phyloP scores from a whole-genome alignment of 768 basidiomycete genomes.

The Suillus hirtellus region DNA sequence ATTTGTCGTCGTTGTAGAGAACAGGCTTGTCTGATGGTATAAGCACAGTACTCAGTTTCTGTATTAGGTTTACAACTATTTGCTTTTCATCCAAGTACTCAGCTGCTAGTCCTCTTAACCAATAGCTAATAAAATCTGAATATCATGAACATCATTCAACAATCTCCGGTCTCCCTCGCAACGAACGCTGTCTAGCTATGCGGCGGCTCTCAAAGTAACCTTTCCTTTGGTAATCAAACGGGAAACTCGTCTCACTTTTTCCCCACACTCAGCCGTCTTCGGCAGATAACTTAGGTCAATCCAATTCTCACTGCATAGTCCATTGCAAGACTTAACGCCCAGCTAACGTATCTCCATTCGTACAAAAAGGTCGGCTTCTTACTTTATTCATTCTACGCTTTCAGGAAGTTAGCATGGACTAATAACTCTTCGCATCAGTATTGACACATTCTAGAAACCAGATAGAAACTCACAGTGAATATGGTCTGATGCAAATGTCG shows the following conservation, averaged over 20 bases:
- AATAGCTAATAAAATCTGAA: background rate
- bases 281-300: background rate
- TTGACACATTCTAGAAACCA: constrained; percentile 9
- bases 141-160: background rate
- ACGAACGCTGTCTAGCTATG: background rate
- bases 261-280: constrained; percentile 1
- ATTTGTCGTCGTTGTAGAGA: background rate
- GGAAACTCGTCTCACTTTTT: background rate
- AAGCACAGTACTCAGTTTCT: too few species aligned
- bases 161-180: constrained; percentile 2
- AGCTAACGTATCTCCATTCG: background rate
- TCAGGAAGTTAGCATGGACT: constrained; percentile 90
- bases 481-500: constrained; percentile 88
- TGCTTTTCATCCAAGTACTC: background rate
- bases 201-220: background rate
- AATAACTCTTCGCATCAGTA: constrained; percentile 17
- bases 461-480: constrained; percentile 67
- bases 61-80: background rate
- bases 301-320: background rate
- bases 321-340: background rate
- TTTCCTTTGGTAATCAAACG: background rate
- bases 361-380: constrained; percentile 11
- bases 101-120: background rate
- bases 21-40: background rate
- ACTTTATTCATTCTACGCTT: constrained; percentile 43